Evolutionary conservation across 805 yeast species (phyloP).

Genomic region (Blastobotrys chiropterorum): DNA sequence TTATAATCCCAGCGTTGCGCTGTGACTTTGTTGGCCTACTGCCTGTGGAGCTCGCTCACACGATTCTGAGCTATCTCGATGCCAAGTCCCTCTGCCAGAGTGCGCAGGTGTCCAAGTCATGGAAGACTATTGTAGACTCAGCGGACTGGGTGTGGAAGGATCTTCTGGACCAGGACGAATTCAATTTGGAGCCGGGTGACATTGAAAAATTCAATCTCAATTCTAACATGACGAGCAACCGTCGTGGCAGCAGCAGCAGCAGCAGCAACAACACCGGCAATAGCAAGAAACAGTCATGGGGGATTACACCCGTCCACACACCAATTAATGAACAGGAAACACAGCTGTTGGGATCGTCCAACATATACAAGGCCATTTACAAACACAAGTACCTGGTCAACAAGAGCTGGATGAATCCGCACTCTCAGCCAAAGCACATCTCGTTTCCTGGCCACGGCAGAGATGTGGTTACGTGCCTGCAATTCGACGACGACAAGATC

Average conservation of each 20-base stretch:
- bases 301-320: conserved; percentile 2
- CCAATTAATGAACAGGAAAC: conserved; percentile 3
- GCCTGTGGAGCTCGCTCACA: conserved; percentile 68
- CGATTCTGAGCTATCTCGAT: conserved; percentile 61
- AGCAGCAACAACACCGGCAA: background rate
- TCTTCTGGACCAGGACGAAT: conserved; percentile 48
- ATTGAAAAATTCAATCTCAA: background rate
- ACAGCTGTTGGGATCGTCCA: conserved; percentile 8
- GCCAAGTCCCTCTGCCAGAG: conserved; percentile 53
- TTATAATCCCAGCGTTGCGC: conserved; percentile 50
- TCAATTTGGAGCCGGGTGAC: background rate
- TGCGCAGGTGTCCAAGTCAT: conserved; percentile 57
- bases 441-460: conserved; percentile 65
- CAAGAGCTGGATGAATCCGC: conserved; percentile 75
- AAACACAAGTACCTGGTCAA: conserved; percentile 52
- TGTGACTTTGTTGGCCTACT: conserved; percentile 66
- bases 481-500: conserved; percentile 83
- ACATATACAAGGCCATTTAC: conserved; percentile 47
- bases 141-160: conserved; percentile 65
- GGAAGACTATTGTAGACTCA: conserved; percentile 61
- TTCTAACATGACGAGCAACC: background rate
- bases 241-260: background rate
- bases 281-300: conserved; percentile 5
- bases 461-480: conserved; percentile 90
- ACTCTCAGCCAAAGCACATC: conserved; percentile 58